Conservation (phyloP, 352 stramenopile genomes). For the Achlya hypogyna region DNA sequence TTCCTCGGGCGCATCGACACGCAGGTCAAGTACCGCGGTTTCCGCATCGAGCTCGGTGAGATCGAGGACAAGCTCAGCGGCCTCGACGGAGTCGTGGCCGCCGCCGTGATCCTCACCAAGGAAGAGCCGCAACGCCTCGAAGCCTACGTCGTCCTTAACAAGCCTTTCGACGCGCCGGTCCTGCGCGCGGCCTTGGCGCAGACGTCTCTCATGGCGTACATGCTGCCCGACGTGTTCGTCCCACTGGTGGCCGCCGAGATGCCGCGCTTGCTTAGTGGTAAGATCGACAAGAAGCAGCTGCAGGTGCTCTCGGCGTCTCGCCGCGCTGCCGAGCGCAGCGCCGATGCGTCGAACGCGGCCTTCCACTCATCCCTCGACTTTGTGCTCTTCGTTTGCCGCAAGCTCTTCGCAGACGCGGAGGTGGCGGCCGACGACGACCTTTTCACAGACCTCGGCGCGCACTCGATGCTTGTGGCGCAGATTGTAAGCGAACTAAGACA, state of each 20-base stretch:
- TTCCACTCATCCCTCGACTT: background rate
- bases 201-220: background rate
- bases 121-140: conserved; percentile 28
- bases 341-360: background rate
- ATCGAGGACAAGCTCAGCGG: conserved; percentile 50
- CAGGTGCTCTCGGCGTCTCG: background rate
- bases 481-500: background rate
- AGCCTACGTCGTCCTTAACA: conserved; percentile 37
- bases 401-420: background rate
- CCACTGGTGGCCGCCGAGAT: background rate
- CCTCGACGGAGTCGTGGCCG: conserved; percentile 29
- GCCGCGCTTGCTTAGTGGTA: background rate
- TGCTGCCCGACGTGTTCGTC: background rate
- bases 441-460: background rate
- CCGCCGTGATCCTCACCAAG: conserved; percentile 36
- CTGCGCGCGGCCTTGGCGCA: background rate
- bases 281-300: conserved; percentile 3
- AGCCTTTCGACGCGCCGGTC: background rate
- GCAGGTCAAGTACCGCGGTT: conserved; percentile 74
- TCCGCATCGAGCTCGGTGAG: conserved; percentile 75
- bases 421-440: background rate
- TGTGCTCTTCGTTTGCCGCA: background rate
- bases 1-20: conserved; percentile 61
- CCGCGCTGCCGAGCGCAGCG: background rate
- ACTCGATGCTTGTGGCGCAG: background rate